Evolutionary conservation across 306 rosid genomes (phyloP), one percentile per base, ranked within the genome.

Genomic region (Psophocarpus tetragonolobus): DNA sequence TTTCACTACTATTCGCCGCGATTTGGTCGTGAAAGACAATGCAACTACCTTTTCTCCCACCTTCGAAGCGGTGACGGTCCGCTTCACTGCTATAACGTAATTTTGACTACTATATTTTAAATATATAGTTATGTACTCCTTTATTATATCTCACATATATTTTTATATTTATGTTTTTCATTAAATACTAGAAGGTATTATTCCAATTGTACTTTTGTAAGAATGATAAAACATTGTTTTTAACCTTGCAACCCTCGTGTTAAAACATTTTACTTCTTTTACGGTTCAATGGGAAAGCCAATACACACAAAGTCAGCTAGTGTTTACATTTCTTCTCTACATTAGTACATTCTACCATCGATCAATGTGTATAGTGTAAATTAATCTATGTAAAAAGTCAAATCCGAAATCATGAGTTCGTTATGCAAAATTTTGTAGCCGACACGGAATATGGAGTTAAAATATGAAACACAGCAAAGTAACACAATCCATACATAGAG

Each of bases 401-500:
- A 66, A 38, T 51, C 9, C 5, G n/a, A 76, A 51, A 51, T 51
- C 44, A 66, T 51, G 12, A 51, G 33, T 76, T 33, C 3, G 54
- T 77, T 38, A 56, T 32, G 56, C 44, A 50, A 32, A 32, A 61
- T 18, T 5, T 33, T 1, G 67, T 12, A 24, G 48, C 75, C 68
- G 8, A 41, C 35, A 26, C n/a, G 9, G 3, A 30, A 26, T 27
- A 13, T 54, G 47, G 21, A 67, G 11, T 26, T 13, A 13, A 75
- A 67, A 66, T 26, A 50, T 77, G 45, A 76, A 65, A 65, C 56
- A 23, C 29, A 48, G 18, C 39, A 63, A 48, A 23, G 27, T 29
- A 67, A 11, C 21, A 8, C 54, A 39, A 38, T 2, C 20, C 7
- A 41, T 4, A 54, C 4, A 36, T 5, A 63, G 3, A 48, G 42